Evolutionary conservation across 2,329 filamentous ascomycete species (phyloP), one percentile per base, ranked within the genome.

Genomic region (Colletotrichum abscissum): DNA sequence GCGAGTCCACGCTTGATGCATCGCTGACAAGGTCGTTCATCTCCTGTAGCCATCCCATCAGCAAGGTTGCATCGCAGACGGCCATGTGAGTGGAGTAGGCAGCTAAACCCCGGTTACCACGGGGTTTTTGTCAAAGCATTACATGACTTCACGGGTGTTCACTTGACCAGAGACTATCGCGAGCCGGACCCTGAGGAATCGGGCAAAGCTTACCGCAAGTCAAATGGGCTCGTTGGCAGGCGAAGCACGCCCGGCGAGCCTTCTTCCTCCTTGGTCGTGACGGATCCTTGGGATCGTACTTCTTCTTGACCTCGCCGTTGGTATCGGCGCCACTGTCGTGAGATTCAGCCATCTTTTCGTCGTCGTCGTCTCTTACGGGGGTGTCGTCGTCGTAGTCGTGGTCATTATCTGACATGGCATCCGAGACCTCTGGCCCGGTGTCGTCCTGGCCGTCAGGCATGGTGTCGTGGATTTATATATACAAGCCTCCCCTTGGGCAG

Each of bases 161-260:
- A 58, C 58, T 69, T 60, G 42, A 73, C 59, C 64, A 68, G 26
- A 73, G 66, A 56, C 55, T 60, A 60, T 59, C 33, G 35, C 66
- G 56, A 72, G 68, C 62, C 54, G 38, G 26, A 57, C 30, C 67
- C 63, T 42, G 46, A 64, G 24, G 24, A 72, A 63, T 55, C 65
- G 57, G 55, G 67, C 30, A 57, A 71, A 76, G 92, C 95, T 90
- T 93, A 98, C 97, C 96, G 87, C 97, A 99, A 76, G 97, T 99
- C 82, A 99, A 87, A 89, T 99, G 97, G 75, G 97, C 97, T 84
- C 96, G 90, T 86, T 99, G 97, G 84, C 97, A 99, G 76, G 97
- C 96, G 89, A 93, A 98, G 84, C 97, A 99, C 71, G 97, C 97
- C 82, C 97, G 90, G 78, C 96, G 91, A 49, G 97, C 97, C 89